Base-by-base conservation (phyloP, 345 rosid genomes). In the Durio zibethinus region DNA sequence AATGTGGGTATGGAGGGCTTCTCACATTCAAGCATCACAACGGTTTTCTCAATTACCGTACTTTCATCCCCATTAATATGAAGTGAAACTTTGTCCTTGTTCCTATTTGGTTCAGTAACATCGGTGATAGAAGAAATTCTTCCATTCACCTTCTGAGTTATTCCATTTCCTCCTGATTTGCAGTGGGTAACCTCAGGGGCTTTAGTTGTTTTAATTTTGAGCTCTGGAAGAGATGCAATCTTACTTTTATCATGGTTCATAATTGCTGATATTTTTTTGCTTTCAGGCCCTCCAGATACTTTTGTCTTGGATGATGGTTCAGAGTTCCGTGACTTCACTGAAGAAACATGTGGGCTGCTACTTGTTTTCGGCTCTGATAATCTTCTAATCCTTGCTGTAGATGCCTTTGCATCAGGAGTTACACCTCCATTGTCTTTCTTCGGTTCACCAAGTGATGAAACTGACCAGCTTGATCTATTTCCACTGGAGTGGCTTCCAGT, bases 181-280 rank as follows among this genome's bases (percentile, higher is more conserved):
- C 80, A 82, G 35, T 25, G 67, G 65, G 62, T 77, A 81, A 74
- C 83, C 61, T 79, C 81, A 75, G 85, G 73, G 67, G 80, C 80
- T 82, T 88, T 89, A 21, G 81, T 5, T 72, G 85, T 79, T 85
- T 80, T 88, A 60, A 88, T 84, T 83, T 89, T 96, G 76, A 93
- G 88, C 79, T 90, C 97, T 0, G 97, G 94, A 76, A 93, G 93
- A 72, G 93, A 91, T 31, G 97, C 94, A 10, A 85, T 89, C 87
- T 84, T 94, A 70, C 84, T 85, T 83, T 86, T 91, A 79, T 94
- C 98, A 75, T 90, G 82, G 88, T 90, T 90, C 83, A 93, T 70
- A 45, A 94, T 90, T 71, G 94, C 98, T 59, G 97, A 89, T 84
- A 94, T 60, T 79, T 92, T 92, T 87, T 88, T 94, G 76, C 62